Evolutionary conservation across 768 basidiomycete species (phyloP), one percentile per base, ranked within the genome.

Genomic region (Cyclocybe cylindracea): DNA sequence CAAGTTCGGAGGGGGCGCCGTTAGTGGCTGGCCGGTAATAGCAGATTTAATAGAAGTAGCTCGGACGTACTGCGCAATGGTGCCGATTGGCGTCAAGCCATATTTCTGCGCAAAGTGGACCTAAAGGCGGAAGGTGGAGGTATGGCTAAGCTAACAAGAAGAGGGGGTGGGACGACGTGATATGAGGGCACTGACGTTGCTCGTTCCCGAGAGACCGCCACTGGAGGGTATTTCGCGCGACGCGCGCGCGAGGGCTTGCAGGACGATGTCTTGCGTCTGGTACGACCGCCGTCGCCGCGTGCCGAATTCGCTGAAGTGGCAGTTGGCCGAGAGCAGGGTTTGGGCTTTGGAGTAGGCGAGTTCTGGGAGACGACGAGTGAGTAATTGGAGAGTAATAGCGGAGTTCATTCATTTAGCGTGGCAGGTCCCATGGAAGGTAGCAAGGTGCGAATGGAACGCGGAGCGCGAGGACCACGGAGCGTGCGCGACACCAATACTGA

Each of bases 61-160:
- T 24, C 24, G 46, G 18, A 77, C 87, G 60, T 68, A 93, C 91
- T 93, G 91, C 9, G 89, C 91, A 46, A 94, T 90, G 1, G 91
- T 93, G 7, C 94, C 94, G 29, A 90, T 75, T 0, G 86, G 85
- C 14, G 64, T 66, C 18, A 93, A 51, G 18, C 72, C 75, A 61
- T 92, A 83, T 64, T 86, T 87, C 51, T 77, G 78, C 3, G 97
- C 96, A n/a, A 98, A 77, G 66, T 94, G 83, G 5, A 88, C 84
- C 94, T 96, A 50, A 24, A 24, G 24, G 24, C 2, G 24, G 24
- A 24, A 34, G 39, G 47, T 29, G 10, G 38, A 24, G 36, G 35
- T 53, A 31, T 18, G 54, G 10, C 13, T 47, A 39, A 10, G 31
- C 8, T 19, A 31, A 33, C 16, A 5, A 14, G 4, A 14, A 35